These are phyloP conservation scores for Flueggea neowawraea DNA, from an alignment of 441 rosid species.

Conservation along the genomic window DNA sequence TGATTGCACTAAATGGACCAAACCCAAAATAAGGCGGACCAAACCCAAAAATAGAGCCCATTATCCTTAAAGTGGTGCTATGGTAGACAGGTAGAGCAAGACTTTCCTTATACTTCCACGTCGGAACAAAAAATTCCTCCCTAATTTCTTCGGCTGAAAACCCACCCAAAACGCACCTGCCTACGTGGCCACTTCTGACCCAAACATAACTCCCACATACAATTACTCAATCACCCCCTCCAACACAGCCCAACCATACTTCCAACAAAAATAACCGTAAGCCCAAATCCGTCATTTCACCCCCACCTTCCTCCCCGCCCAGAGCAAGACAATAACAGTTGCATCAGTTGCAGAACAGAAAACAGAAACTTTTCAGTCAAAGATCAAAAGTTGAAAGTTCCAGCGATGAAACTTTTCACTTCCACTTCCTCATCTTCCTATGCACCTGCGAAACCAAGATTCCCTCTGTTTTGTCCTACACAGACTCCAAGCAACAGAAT, in stretches of 20 bases:
- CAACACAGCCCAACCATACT: no score
- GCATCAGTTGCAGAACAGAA: constrained; percentile 32
- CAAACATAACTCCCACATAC: constrained; percentile 7
- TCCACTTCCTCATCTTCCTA: constrained; percentile 39
- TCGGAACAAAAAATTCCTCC: constrained; percentile 26
- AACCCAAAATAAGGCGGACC: no score
- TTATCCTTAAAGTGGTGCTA: no score
- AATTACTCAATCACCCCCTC: constrained; percentile 32
- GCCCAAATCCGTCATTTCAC: constrained; percentile 17
- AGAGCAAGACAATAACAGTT: constrained; percentile 7
- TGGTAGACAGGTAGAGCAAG: no score
- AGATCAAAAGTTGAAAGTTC: not conserved
- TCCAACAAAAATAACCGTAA: not conserved
- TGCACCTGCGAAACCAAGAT: constrained; percentile 35
- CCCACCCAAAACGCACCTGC: constrained; percentile 20
- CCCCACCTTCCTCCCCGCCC: constrained; percentile 2
- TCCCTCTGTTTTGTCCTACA: constrained; percentile 40
- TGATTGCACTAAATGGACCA: no score
- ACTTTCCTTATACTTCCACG: constrained; percentile 20
- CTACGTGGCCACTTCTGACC: constrained; percentile 50
- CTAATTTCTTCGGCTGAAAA: constrained; percentile 2
- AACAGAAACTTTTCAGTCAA: not conserved
- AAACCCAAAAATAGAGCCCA: no score
- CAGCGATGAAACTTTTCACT: constrained; percentile 48
- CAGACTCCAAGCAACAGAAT: constrained; percentile 33